A percentile compares a stretch with the other conserved stretches of the same genome.
Conservation (phyloP, 2,329 filamentous ascomycete genomes). For the Claviceps humidiphila region DNA sequence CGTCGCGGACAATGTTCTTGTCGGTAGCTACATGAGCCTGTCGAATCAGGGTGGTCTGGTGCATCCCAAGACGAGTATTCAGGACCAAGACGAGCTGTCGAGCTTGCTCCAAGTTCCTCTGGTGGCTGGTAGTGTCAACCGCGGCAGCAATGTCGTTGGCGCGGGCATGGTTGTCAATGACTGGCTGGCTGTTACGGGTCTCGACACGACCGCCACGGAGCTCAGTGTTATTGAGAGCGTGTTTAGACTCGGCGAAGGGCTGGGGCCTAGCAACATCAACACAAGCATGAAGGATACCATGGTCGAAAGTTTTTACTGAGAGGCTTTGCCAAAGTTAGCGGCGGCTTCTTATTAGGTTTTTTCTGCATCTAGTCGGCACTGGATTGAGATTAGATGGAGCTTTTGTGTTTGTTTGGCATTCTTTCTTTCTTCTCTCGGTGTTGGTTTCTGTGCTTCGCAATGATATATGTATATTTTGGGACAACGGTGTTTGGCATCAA, state of each 20-base stretch:
- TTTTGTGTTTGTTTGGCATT: background rate
- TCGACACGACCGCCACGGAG: constrained; percentile 95
- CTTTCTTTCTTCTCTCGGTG: background rate
- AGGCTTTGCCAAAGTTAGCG: background rate
- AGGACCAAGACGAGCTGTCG: constrained; percentile 95
- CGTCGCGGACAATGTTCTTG: constrained; percentile 91
- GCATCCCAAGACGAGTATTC: constrained; percentile 90
- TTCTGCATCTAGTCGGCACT: constrained; percentile 4
- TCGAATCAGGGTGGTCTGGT: constrained; percentile 95
- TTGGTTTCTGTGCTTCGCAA: background rate
- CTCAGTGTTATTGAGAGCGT: constrained; percentile 92
- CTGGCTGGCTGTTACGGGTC: constrained; percentile 87
- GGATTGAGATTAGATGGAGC: background rate
- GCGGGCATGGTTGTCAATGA: constrained; percentile 54
- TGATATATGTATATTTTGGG: constrained; percentile 2
- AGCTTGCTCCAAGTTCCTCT: constrained; percentile 89
- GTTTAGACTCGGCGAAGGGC: constrained; percentile 83
- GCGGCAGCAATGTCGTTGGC: constrained; percentile 87
- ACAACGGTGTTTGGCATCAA: constrained; percentile 6
- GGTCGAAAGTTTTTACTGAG: constrained; percentile 94
- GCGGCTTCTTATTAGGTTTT: constrained; percentile 3
- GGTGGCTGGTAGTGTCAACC: constrained; percentile 86
- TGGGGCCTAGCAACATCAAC: constrained; percentile 65
- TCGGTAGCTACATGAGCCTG: constrained; percentile 90
- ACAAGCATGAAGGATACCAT: constrained; percentile 90